Evolutionary conservation across 805 yeast species (phyloP).

Genomic region (Wilhelminamyces savonicus): DNA sequence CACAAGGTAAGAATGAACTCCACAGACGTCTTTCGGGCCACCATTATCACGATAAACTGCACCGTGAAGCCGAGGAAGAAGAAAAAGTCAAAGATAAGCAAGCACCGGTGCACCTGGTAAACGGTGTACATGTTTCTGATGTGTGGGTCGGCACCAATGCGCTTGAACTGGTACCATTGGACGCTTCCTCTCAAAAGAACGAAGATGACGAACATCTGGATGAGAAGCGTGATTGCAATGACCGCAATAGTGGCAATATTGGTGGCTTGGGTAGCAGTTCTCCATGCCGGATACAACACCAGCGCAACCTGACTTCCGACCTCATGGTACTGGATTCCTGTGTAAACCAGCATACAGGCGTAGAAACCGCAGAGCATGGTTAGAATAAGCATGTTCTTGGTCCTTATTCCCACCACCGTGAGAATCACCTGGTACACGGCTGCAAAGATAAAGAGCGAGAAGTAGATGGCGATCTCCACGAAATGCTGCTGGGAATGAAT

Average conservation of each 20-base stretch:
- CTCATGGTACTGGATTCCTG: conserved; percentile 42
- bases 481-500: conserved; percentile 13
- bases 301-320: conserved; percentile 17
- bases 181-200: conserved; percentile 32
- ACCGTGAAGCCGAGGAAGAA: conserved; percentile 46
- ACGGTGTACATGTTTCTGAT: conserved; percentile 29
- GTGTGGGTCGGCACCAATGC: conserved; percentile 41
- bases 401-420: conserved; percentile 30
- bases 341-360: conserved; percentile 38
- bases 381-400: conserved; percentile 35
- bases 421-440: conserved; percentile 35
- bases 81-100: conserved; percentile 37
- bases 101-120: conserved; percentile 35
- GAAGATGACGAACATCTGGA: conserved; percentile 22
- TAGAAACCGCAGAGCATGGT: conserved; percentile 34
- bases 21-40: conserved; percentile 24
- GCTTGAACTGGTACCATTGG: conserved; percentile 42
- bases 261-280: conserved; percentile 26
- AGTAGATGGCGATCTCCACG: conserved; percentile 31
- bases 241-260: conserved; percentile 39
- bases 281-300: conserved; percentile 17
- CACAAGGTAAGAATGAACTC: conserved; percentile 43
- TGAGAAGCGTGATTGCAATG: conserved; percentile 27
- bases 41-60: conserved; percentile 42
- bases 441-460: conserved; percentile 45